These are phyloP conservation scores for Amoeboaphelidium protococcarum DNA, from an alignment of 371 early-diverging fungal species.

Conservation along the genomic window DNA sequence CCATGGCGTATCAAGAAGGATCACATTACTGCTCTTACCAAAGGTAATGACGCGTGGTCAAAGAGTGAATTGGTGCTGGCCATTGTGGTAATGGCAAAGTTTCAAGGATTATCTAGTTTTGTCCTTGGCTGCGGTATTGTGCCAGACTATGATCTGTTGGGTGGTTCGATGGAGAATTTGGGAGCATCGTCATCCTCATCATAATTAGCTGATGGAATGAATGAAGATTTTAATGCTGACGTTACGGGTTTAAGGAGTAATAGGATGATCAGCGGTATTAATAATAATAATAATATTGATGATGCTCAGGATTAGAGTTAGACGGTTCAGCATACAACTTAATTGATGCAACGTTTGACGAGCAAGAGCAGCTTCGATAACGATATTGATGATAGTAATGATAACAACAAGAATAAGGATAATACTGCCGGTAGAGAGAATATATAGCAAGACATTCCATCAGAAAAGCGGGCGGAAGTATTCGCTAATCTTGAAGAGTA, in stretches of 20 bases:
- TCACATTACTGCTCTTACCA: slow-evolving; percentile 14
- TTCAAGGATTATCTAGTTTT: slow-evolving; percentile 27
- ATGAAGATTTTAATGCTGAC: background rate
- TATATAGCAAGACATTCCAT: no score
- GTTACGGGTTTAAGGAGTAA: background rate
- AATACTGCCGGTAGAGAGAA: no score
- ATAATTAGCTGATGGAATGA: background rate
- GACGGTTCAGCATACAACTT: no score
- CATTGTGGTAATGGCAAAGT: slow-evolving; percentile 22
- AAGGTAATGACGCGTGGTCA: slow-evolving; percentile 22
- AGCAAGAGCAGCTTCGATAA: no score
- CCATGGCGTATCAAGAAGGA: slow-evolving; percentile 25
- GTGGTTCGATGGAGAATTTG: slow-evolving; percentile 13
- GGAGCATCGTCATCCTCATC: background rate
- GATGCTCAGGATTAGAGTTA: no score
- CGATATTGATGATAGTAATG: no score
- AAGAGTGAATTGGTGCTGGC: slow-evolving; percentile 30
- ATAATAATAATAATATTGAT: no score
- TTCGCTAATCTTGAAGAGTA: no score
- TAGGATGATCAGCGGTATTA: no score
- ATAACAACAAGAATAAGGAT: no score
- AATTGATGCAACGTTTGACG: no score
- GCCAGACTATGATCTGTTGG: slow-evolving; percentile 32
- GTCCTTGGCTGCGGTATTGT: slow-evolving; percentile 30
- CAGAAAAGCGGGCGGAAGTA: no score